These are phyloP conservation scores for Bryopsis sp. DNA, from an alignment of 139 green algal species.

Conservation along the genomic window DNA sequence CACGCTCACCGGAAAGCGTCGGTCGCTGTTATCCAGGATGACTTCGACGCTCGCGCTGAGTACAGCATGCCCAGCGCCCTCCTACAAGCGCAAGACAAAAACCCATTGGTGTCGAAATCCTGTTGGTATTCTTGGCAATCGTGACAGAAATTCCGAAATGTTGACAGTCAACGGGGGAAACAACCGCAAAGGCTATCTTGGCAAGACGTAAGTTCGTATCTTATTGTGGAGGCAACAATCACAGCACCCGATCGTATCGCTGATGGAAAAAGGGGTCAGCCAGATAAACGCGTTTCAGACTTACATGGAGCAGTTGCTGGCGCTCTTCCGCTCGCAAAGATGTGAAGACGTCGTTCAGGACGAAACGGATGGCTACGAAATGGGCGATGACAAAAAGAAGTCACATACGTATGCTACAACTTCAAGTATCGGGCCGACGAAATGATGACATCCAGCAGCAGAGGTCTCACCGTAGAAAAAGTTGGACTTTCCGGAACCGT, in stretches of 20 bases:
- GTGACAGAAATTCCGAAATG: no score
- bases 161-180: background rate
- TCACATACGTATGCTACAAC: slow-evolving; percentile 1
- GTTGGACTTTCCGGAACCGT: slow-evolving; percentile 98
- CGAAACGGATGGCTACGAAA: slow-evolving; percentile 91
- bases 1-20: slow-evolving; percentile 70
- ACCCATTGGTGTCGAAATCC: no score
- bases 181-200: no score
- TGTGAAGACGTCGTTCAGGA: slow-evolving; percentile 82
- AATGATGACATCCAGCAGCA: background rate
- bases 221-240: no score
- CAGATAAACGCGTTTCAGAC: slow-evolving; percentile 26
- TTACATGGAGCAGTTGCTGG: slow-evolving; percentile 86
- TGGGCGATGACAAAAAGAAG: background rate
- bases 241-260: background rate
- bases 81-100: slow-evolving; percentile 53
- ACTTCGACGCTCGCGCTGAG: slow-evolving; percentile 91
- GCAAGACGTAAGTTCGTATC: no score
- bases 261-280: background rate
- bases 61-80: slow-evolving; percentile 83
- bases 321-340: slow-evolving; percentile 71
- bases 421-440: background rate
- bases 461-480: slow-evolving; percentile 90
- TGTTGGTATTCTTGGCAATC: no score
- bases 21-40: slow-evolving; percentile 96